Evolutionary conservation across 225 moss, liverwort and hornwort species (phyloP).

Genomic region (Pleurozium schreberi): DNA sequence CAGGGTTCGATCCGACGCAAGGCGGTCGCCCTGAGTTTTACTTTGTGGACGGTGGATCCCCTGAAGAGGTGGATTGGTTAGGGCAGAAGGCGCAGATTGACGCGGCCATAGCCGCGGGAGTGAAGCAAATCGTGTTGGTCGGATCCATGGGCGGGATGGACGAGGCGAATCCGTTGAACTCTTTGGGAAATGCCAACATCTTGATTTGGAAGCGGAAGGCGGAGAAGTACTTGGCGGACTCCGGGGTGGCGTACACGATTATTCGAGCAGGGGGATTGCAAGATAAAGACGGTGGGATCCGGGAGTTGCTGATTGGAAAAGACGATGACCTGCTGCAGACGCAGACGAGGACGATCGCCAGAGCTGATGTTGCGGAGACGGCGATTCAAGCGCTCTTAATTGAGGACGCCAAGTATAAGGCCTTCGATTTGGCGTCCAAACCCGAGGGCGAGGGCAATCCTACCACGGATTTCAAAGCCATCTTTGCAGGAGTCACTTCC

Average conservation of each 20-base stretch:
- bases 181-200: conserved; percentile 76
- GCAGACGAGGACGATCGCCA: conserved; percentile 39
- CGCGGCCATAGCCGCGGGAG: conserved; percentile 61
- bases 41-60: conserved; percentile 61
- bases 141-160: conserved; percentile 92
- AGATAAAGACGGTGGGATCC: conserved; percentile 66
- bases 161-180: conserved; percentile 56
- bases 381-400: conserved; percentile 68
- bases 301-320: conserved; percentile 58
- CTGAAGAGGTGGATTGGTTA: conserved; percentile 83
- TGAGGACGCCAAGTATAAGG: conserved; percentile 67
- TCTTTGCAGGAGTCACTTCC: conserved; percentile 46
- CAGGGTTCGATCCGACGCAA: conserved; percentile 72
- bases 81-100: conserved; percentile 90
- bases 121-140: conserved; percentile 79
- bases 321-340: conserved; percentile 72
- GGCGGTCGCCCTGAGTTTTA: conserved; percentile 86
- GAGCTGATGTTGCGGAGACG: conserved; percentile 68
- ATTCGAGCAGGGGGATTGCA: conserved; percentile 86
- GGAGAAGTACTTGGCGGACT: conserved; percentile 72
- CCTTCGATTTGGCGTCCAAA: conserved; percentile 75
- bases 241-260: conserved; percentile 74
- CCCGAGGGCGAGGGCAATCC: conserved; percentile 67
- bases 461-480: conserved; percentile 52
- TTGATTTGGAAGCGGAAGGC: conserved; percentile 87